Percentiles rank a stretch among this genome's conserved stretches.
Conservation (phyloP, 441 rosid species). For the Populus tomentosa region DNA sequence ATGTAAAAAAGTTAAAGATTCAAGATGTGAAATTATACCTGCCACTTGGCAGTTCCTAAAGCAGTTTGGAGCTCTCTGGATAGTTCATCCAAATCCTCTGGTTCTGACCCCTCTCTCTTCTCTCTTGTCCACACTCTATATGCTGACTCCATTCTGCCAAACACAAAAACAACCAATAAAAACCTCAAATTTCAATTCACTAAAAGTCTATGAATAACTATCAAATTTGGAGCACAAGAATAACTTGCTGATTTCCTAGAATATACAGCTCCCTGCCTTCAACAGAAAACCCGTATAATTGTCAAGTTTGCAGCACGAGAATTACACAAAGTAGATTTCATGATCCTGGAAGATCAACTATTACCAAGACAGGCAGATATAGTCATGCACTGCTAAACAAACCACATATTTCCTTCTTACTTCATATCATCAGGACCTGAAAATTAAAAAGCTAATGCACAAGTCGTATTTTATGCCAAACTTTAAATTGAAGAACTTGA, state of each 20-base stretch:
- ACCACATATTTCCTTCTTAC: neutral
- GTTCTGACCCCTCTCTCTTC: constrained; percentile 35
- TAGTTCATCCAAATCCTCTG: constrained; percentile 41
- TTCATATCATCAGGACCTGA: neutral
- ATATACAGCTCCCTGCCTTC: neutral
- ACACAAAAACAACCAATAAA: constrained; percentile 14
- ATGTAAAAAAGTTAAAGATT: neutral
- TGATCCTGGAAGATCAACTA: neutral
- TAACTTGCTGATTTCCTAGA: neutral
- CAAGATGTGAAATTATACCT: constrained; percentile 38
- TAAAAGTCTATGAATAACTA: neutral
- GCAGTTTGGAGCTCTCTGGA: constrained; percentile 74
- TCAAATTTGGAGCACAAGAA: neutral
- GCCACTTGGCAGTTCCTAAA: constrained; percentile 91
- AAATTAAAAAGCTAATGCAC: neutral
- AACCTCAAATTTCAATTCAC: neutral
- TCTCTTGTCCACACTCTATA: constrained; percentile 66
- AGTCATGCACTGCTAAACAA: neutral
- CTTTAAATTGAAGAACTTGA: neutral
- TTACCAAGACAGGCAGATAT: too few relatives aligned
- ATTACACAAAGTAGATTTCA: neutral
- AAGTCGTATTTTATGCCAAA: neutral
- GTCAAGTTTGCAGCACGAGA: neutral
- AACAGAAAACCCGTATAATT: neutral
- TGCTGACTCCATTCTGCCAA: constrained; percentile 73